A percentile compares a stretch with the other conserved stretches of the same genome.
Conservation (phyloP, 306 rosid genomes). For the Cicer chorassanicum region DNA sequence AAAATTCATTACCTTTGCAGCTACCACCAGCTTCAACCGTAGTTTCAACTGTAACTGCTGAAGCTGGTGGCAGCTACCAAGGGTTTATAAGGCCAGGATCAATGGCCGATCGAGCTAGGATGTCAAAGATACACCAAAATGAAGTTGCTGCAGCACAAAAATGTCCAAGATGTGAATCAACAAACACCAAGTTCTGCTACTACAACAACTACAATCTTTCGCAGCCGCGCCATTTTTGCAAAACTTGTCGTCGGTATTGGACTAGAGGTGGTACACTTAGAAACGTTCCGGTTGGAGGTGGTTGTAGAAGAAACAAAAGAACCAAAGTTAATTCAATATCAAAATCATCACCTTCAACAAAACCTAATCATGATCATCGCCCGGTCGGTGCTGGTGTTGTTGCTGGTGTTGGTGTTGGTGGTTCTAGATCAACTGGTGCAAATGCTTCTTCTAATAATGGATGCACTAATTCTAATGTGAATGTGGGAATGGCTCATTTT, state of each 20-base stretch:
- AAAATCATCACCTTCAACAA: conserved; percentile 55
- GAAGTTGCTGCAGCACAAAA: conserved; percentile 55
- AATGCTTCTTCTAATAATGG: conserved; percentile 58
- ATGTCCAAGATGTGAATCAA: conserved; percentile 89
- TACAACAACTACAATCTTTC: conserved; percentile 82
- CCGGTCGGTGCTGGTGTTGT: background rate
- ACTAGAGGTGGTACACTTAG: conserved; percentile 87
- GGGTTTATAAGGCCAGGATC: conserved; percentile 66
- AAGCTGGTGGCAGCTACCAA: conserved; percentile 34
- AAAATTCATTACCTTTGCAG: conserved; percentile 40
- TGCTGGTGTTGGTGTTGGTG: conserved; percentile 37
- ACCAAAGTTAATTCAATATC: conserved; percentile 57
- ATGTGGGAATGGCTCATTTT: conserved; percentile 49
- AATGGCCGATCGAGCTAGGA: conserved; percentile 75
- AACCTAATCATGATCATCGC: conserved; percentile 29
- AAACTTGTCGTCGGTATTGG: conserved; percentile 92
- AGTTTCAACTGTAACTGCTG: background rate
- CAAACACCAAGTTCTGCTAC: conserved; percentile 88
- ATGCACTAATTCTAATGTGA: conserved; percentile 45
- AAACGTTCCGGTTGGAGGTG: conserved; percentile 92
- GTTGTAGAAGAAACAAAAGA: conserved; percentile 79
- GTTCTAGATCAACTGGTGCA: conserved; percentile 55
- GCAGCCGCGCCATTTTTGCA: conserved; percentile 93
- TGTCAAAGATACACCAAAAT: conserved; percentile 63
- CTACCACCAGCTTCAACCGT: conserved; percentile 32